These are phyloP conservation scores for Leccinum disarticulatum DNA, from an alignment of 768 basidiomycete species.

Conservation along the genomic window DNA sequence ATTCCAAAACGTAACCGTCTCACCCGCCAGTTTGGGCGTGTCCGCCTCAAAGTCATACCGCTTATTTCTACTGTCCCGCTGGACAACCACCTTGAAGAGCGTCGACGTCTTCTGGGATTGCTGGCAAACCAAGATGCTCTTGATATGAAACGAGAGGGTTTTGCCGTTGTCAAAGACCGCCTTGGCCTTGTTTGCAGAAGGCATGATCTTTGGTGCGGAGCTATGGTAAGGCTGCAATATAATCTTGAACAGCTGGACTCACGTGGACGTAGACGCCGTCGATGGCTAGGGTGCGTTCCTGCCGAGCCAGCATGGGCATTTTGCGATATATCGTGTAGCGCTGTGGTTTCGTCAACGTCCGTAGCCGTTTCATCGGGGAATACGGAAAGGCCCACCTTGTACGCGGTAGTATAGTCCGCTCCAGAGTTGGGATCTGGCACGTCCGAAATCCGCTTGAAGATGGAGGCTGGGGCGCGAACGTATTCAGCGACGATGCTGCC, in stretches of 20 bases:
- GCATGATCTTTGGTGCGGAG: constrained; percentile 70
- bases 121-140: constrained; percentile 79
- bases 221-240: constrained; percentile 2
- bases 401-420: constrained; percentile 80
- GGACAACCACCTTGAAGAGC: constrained; percentile 87
- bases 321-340: constrained; percentile 93
- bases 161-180: constrained; percentile 87
- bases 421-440: constrained; percentile 53
- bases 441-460: constrained; percentile 88
- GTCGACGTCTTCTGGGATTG: constrained; percentile 78
- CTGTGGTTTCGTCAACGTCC: constrained; percentile 37
- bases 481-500: neutral
- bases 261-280: constrained; percentile 95
- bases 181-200: constrained; percentile 72
- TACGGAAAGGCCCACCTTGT: constrained; percentile 57
- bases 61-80: constrained; percentile 73
- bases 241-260: constrained; percentile 20
- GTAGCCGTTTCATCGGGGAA: neutral
- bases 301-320: constrained; percentile 90
- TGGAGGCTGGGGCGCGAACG: constrained; percentile 61
- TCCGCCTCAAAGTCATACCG: constrained; percentile 98
- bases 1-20: constrained; percentile 22
- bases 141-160: constrained; percentile 91
- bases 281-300: constrained; percentile 88
- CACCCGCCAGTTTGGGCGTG: constrained; percentile 75